These are phyloP conservation scores for Phylloporus rhodoxanthus DNA, from an alignment of 768 basidiomycete species.

Conservation along the genomic window DNA sequence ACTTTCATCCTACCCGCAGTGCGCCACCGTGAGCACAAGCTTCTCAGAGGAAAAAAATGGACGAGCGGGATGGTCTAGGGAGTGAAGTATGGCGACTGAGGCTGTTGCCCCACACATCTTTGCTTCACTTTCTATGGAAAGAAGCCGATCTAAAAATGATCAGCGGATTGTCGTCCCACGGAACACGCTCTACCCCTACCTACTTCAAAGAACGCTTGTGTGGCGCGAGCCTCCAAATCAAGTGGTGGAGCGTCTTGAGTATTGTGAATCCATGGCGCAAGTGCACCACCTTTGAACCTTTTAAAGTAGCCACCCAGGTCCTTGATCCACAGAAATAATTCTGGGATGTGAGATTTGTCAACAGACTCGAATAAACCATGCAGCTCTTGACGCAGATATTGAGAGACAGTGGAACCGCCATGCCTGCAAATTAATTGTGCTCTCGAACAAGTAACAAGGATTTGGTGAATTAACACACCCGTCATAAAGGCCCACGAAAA, in stretches of 20 bases:
- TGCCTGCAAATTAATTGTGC: slow-evolving; percentile 52
- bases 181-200: slow-evolving; percentile 18
- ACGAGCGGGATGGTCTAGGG: slow-evolving; percentile 69
- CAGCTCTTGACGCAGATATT: slow-evolving; percentile 78
- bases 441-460: background rate
- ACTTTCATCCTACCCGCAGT: slow-evolving; percentile 65
- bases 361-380: slow-evolving; percentile 82
- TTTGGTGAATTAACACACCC: slow-evolving; percentile 47
- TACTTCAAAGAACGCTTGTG: slow-evolving; percentile 83
- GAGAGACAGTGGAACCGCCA: slow-evolving; percentile 85
- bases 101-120: slow-evolving; percentile 85
- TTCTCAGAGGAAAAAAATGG: slow-evolving; percentile 80
- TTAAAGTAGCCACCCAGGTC: slow-evolving; percentile 87
- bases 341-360: slow-evolving; percentile 63
- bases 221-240: slow-evolving; percentile 82
- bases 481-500: slow-evolving; percentile 89
- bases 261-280: slow-evolving; percentile 57
- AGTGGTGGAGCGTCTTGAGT: slow-evolving; percentile 34
- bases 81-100: slow-evolving; percentile 86
- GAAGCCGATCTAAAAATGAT: slow-evolving; percentile 52
- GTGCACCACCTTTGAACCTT: slow-evolving; percentile 75
- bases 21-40: slow-evolving; percentile 81
- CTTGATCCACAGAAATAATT: slow-evolving; percentile 70
- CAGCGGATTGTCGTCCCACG: slow-evolving; percentile 1
- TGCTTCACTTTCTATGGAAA: slow-evolving; percentile 64